Base-by-base conservation (phyloP, 2,329 filamentous ascomycete genomes). In the Neophaeococcomyces aloes region DNA sequence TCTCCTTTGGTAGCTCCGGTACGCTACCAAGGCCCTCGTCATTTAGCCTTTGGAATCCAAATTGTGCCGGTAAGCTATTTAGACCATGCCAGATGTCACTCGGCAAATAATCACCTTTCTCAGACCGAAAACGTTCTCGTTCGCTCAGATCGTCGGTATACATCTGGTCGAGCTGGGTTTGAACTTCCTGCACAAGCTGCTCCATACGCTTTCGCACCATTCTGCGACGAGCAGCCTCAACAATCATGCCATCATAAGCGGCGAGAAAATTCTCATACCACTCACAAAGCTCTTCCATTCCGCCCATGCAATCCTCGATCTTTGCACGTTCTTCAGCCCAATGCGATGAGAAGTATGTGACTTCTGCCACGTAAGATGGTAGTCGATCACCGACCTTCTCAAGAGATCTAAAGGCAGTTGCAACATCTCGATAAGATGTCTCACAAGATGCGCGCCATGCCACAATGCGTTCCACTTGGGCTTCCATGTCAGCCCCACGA, bases 241-340 rank as follows among this genome's bases (percentile, higher is more conserved):
- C 72, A 18, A 95, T 74, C 10, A 98, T 68, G 15, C 81, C 79
- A 53, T 86, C 83, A 58, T 98, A 96, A 0, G 87, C 86, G 41
- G 78, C 75, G 15, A 84, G 72, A 56, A 96, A 98, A 14, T 82
- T 80, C 48, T 89, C 83, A 62, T 95, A 96, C 55, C 95, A 86
- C n/a, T 76, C 70, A 8, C 79, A 74, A 55, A 95, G 75, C 17
- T 78, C 76, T 40, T 82, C 78, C 62, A 96, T 81, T 56, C 94
- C 86, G 7, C 73, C 68, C 31, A 94, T 75, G 53, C 79, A 83
- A 13, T 66, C 70, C 29, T 73, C 70, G 18, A 96, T 83, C 14
- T 71, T 72, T 3, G 76, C 73, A 51, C 81, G 79, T 52, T 94
- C 86, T 47, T 81, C 77, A 21, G 76, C 74, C 86, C 89, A 95